These are phyloP conservation scores for Pseudonectria foliicola DNA, from an alignment of 2,329 filamentous ascomycete species.

Conservation along the genomic window DNA sequence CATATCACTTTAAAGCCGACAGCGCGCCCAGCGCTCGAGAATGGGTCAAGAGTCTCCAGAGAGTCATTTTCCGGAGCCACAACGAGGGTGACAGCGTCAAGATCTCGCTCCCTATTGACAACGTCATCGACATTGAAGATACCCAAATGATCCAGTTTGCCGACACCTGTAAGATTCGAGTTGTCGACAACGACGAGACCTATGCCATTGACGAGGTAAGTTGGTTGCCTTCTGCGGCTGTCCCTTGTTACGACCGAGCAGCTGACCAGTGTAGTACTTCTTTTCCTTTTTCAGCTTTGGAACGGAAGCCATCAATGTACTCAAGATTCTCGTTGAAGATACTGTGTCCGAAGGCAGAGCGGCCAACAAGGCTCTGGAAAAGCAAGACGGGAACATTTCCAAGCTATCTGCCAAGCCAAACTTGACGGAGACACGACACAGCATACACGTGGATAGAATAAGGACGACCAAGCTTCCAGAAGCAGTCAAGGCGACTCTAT, in stretches of 20 bases:
- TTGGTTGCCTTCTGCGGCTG: slow-evolving; percentile 1
- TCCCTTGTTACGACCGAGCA: not conserved
- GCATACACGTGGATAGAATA: slow-evolving; percentile 22
- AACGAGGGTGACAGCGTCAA: slow-evolving; percentile 97
- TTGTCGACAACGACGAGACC: slow-evolving; percentile 89
- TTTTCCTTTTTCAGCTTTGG: slow-evolving; percentile 91
- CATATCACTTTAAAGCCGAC: slow-evolving; percentile 83
- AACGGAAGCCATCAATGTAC: slow-evolving; percentile 71
- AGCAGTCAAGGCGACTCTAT: slow-evolving; percentile 54
- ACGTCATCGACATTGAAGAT: slow-evolving; percentile 88
- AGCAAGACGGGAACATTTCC: slow-evolving; percentile 8
- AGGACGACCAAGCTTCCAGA: slow-evolving; percentile 42
- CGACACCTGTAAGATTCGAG: slow-evolving; percentile 86
- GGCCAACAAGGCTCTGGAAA: slow-evolving; percentile 13
- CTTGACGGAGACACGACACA: slow-evolving; percentile 24
- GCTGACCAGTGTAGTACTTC: slow-evolving; percentile 60
- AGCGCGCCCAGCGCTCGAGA: slow-evolving; percentile 83
- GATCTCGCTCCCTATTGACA: slow-evolving; percentile 81
- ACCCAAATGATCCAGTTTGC: slow-evolving; percentile 86
- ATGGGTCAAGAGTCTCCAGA: slow-evolving; percentile 91
- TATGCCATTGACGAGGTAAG: slow-evolving; percentile 88
- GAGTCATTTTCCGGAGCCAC: slow-evolving; percentile 90
- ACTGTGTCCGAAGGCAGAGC: slow-evolving; percentile 38
- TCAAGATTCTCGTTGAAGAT: slow-evolving; percentile 66
- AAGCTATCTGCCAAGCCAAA: slow-evolving; percentile 11